Base-by-base conservation (phyloP, 1,139 yeast genomes). In the Scheffersomyces titani region DNA sequence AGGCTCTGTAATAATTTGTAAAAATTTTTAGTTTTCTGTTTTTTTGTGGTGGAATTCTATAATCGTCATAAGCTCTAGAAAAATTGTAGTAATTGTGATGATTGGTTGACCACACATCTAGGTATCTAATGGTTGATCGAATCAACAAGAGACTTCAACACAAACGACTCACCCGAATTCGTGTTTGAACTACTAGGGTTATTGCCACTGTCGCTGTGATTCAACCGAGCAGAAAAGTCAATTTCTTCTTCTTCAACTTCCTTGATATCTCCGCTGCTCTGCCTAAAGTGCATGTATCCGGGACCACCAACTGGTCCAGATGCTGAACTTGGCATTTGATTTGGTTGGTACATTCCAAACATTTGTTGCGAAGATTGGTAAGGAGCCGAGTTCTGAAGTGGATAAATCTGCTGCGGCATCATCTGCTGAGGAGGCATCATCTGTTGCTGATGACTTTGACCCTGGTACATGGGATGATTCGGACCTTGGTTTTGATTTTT, bases 131-230 rank as follows among this genome's bases (percentile, higher is more conserved):
- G 77, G 64, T 78, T 76, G 52, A 79, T 76, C 44, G 80, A 78
- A 60, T 79, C 82, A 54, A 78, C 82, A 61, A 79, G 73, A 24
- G 80, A 75, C 62, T 77, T 74, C 61, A 78, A 68, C 57, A 79
- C 78, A 61, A 74, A 73, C 54, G 71, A 70, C 57, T 76, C 81
- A 22, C 71, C 73, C 22, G 49, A 46, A 22, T 22, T 46, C n/a
- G 49, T 19, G 24, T 19, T 46, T 20, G 24, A 20, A 16, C 49
- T n/a, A 19, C 16, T 46, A 16, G 49, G 22, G n/a, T 46, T 22
- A 22, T 56, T 49, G 20, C 59, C 19, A 51, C 60, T 9, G 49
- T 20, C 49, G 19, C 18, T n/a, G 44, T 44, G 18, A 21, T 48
- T 45, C 20, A 47, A 19, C 47, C 52, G 20, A 18, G 24, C 19